Percentiles rank a stretch among this genome's conserved stretches.
These are phyloP conservation scores for Bisporella sp. DNA, from an alignment of 2,329 filamentous ascomycete genomes.

Conservation along the genomic window DNA sequence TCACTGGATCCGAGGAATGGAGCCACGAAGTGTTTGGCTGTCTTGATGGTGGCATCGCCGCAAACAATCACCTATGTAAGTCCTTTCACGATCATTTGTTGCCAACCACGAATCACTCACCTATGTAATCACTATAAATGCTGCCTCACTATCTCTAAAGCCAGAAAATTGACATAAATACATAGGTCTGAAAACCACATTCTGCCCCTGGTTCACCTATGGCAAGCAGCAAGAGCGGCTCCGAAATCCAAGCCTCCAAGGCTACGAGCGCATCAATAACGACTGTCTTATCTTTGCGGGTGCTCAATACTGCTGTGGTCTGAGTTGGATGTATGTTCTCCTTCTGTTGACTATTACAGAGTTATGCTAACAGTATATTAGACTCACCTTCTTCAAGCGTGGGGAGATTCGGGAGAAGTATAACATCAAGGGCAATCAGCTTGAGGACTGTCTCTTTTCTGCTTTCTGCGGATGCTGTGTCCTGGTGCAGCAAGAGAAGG, in stretches of 20 bases:
- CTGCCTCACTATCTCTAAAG: too few species aligned
- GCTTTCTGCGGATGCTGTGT: constrained; percentile 27
- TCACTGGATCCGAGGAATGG: constrained; percentile 15
- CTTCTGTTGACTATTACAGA: not conserved
- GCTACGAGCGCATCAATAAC: constrained; percentile 18
- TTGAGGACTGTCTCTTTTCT: constrained; percentile 30
- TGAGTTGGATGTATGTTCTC: constrained; percentile 13
- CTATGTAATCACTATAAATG: too few species aligned
- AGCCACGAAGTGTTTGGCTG: constrained; percentile 16
- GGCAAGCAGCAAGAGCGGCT: constrained; percentile 19
- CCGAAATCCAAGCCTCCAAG: constrained; percentile 17
- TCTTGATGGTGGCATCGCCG: constrained; percentile 9
- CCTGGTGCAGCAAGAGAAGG: constrained; percentile 23
- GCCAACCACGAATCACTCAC: not conserved
- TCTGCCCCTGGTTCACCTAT: constrained; percentile 23
- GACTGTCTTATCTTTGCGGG: constrained; percentile 16
- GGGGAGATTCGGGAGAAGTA: constrained; percentile 15
- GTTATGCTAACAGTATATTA: not conserved
- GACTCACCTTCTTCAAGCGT: constrained; percentile 18
- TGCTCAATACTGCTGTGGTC: constrained; percentile 10
- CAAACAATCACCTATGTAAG: constrained; percentile 16
- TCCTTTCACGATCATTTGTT: not conserved
- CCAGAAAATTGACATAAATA: not conserved
- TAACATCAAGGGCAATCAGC: constrained; percentile 27
- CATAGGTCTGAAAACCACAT: constrained; percentile 18